Evolutionary conservation across 257 asterid species (phyloP).

Genomic region (Craterostigma plantagineum): DNA sequence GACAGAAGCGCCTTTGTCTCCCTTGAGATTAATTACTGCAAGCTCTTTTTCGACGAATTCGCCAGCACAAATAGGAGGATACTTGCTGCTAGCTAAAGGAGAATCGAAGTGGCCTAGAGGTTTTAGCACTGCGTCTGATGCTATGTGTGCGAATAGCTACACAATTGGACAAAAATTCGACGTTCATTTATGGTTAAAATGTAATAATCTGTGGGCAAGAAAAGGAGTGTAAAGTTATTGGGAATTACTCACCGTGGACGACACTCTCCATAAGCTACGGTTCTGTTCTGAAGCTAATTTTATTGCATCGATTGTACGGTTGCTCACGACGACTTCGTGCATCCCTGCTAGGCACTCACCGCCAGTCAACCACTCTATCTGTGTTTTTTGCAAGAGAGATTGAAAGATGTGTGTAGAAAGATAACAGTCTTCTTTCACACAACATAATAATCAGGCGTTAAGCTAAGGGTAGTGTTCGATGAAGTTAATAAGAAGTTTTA

Average conservation of each 20-base stretch:
- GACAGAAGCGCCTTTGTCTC: slow-evolving; percentile 33
- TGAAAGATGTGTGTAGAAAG: neutral
- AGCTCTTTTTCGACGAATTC: slow-evolving; percentile 89
- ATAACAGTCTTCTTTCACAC: neutral
- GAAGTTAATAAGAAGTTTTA: no score
- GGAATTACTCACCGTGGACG: slow-evolving; percentile 66
- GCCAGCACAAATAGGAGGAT: slow-evolving; percentile 64
- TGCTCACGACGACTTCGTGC: slow-evolving; percentile 93
- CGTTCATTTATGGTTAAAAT: slow-evolving; percentile 6
- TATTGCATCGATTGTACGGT: slow-evolving; percentile 56
- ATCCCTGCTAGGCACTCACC: slow-evolving; percentile 98
- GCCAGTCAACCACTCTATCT: slow-evolving; percentile 98
- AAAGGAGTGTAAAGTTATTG: neutral
- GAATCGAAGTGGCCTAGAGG: slow-evolving; percentile 76
- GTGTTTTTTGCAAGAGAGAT: slow-evolving; percentile 13
- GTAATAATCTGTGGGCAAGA: neutral
- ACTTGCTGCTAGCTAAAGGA: slow-evolving; percentile 44
- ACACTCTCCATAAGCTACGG: slow-evolving; percentile 85
- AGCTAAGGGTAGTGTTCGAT: no score
- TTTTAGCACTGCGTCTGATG: slow-evolving; percentile 75
- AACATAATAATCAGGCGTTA: no score
- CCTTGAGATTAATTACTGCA: slow-evolving; percentile 76
- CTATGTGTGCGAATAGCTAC: slow-evolving; percentile 87
- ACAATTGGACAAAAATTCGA: slow-evolving; percentile 3
- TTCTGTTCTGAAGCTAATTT: slow-evolving; percentile 53